Conservation (phyloP, 202 grass and related monocot species). For the Schoenoplectus tabernaemontani region DNA sequence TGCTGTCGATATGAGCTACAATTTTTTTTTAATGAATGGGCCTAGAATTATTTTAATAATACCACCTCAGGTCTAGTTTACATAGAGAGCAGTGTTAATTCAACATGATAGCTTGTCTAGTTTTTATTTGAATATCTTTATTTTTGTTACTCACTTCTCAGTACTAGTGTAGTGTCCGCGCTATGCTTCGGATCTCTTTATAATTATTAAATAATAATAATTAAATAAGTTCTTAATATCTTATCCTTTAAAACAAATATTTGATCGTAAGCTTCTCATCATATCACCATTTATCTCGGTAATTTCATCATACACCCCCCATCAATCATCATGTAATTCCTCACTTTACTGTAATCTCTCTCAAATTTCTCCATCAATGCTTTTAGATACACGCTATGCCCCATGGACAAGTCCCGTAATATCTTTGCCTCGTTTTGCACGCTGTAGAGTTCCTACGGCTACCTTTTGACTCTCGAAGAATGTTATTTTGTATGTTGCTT, state of each 20-base stretch:
- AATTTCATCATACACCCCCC: conserved; percentile 32
- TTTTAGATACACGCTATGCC: conserved; percentile 19
- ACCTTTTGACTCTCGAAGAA: conserved; percentile 16
- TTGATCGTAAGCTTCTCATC: conserved; percentile 18
- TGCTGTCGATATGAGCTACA: not conserved
- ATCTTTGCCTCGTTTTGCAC: conserved; percentile 30
- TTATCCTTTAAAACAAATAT: too few relatives aligned
- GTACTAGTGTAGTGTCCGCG: too few relatives aligned
- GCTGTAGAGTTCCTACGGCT: conserved; percentile 25
- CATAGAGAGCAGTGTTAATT: not conserved
- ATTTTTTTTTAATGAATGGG: not conserved
- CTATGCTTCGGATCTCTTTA: too few relatives aligned
- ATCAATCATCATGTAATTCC: conserved; percentile 33
- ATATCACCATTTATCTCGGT: conserved; percentile 26
- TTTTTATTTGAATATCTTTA: not conserved
- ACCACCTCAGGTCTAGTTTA: not conserved
- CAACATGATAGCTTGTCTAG: not conserved
- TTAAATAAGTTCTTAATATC: too few relatives aligned
- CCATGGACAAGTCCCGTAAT: conserved; percentile 10
- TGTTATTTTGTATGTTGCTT: not conserved
- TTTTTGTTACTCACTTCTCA: not conserved
- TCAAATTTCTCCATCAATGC: conserved; percentile 23
- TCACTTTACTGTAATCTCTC: conserved; percentile 28
- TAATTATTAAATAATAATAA: too few relatives aligned
- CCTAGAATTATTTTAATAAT: not conserved